Base-by-base conservation (phyloP, 129 eudicot species). In the Mikania micrantha region DNA sequence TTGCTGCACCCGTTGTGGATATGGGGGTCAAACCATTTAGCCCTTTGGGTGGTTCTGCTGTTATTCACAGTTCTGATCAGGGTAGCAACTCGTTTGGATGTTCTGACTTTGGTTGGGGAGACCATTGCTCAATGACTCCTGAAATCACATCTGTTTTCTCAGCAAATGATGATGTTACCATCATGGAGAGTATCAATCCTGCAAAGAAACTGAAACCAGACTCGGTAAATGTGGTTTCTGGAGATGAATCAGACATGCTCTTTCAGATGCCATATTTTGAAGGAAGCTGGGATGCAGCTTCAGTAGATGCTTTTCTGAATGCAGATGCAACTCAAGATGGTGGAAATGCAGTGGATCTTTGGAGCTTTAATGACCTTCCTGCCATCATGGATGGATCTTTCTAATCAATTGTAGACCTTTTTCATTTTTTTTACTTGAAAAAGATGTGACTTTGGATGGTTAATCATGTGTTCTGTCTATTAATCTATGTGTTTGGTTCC, bases 21-120 rank as follows among this genome's bases (percentile, higher is more conserved):
- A 32, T 81, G 69, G 87, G 73, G 52, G 58, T 66, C 25, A 62
- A 77, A 62, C 50, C 78, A 38, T 28, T 77, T 32, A 25, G 68
- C 72, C 79, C 91, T 3, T 56, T 85, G 49, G 83, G 74, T 20
- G 49, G 53, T 21, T 7, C 79, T 8, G 63, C 80, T 60, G 52
- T 65, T 19, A 75, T 80, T 47, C 64, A 73, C 44, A 90, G 27
- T 67, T 90, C 97, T 62, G 97, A 87, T 73, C 87, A 90, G 66
- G 91, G 87, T 8, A 90, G 97, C 70, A 90, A 90, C 82, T 87
- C 97, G 4, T 76, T 87, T 54, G 97, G 82, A 40, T 87, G 83
- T 77, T 82, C 95, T 9, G 97, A 87, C 71, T 84, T 90, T 13
- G 87, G 85, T 21, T 90, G 88, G 95, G 86, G 94, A 28, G 97